Evolutionary conservation across 257 asterid genomes (phyloP), one percentile per base, ranked within the genome.

Genomic region (Solanum tacnaense): DNA sequence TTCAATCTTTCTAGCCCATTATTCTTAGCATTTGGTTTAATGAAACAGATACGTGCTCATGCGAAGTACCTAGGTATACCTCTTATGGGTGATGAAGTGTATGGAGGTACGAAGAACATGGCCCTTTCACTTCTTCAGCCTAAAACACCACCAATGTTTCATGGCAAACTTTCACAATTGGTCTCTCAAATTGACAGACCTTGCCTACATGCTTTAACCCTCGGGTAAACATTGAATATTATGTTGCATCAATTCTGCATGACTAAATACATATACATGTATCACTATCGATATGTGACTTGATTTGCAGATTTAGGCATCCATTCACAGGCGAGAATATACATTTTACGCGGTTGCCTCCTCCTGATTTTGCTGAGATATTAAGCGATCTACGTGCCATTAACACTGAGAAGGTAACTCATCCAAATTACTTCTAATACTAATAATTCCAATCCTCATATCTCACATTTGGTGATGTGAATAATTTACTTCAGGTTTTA

Each of bases 51-150:
- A 74, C 98, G 98, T 83, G 99, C 98, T 83, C 99, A 97, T 87
- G 99, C 99, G 49, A 97, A 96, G 92, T 92, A 96, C 92, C 92
- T 96, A 13, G 98, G 99, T 68, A 86, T 93, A 83, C 99, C 99
- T 13, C 95, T 97, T n/a, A 36, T 97, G 94, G 99, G 99, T 87
- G 99, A 97, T 68, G 98, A 97, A 75, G 94, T 94, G 75, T 97
- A 97, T 87, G 99, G 99, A 83, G 99, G 99, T 90, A 97, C 96
- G 20, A 95, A 96, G 94, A 91, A 90, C 91, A 93, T 95, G 98
- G 94, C 95, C 75, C 84, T 93, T 68, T 96, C 99, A 9, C 87
- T 93, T 89, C 97, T 97, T 92, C 96, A 95, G 91, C 93, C 96
- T 1, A 93, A 75, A 92, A 94, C 91, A 87, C 89, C 91, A 15